Conservation (phyloP, 768 basidiomycete species). For the Naganishia vaughanmartiniae region DNA sequence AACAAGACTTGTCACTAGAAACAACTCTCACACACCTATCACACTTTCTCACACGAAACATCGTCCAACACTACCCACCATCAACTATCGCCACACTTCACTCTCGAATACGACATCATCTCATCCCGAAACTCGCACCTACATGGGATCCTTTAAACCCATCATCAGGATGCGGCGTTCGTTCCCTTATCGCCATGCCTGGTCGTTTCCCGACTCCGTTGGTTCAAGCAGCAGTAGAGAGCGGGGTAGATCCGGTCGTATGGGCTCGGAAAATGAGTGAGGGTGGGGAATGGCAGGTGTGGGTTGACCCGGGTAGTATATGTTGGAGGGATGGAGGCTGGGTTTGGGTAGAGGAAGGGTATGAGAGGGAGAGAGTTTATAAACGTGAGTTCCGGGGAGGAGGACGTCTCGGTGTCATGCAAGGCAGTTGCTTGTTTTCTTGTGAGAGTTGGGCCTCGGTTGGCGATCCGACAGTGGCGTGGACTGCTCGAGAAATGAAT, state of each 20-base stretch:
- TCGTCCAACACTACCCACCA: conserved; percentile 39
- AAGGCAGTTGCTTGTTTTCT: too few species aligned
- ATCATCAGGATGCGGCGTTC: conserved; percentile 42
- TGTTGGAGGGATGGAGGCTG: conserved; percentile 50
- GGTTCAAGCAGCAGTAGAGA: conserved; percentile 36
- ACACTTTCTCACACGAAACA: conserved; percentile 40
- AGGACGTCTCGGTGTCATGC: not conserved
- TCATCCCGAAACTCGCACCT: conserved; percentile 33
- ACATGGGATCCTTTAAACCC: conserved; percentile 47
- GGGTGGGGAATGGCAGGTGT: conserved; percentile 50
- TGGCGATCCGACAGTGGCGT: too few species aligned
- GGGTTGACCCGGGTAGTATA: conserved; percentile 52
- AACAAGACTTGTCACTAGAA: conserved; percentile 31
- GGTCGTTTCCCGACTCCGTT: conserved; percentile 40
- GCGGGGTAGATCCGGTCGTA: conserved; percentile 35
- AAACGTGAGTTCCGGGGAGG: conserved; percentile 39
- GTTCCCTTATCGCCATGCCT: conserved; percentile 45
- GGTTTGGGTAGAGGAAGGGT: conserved; percentile 50
- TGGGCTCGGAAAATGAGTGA: conserved; percentile 43
- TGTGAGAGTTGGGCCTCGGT: too few species aligned
- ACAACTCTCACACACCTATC: conserved; percentile 41
- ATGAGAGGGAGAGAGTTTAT: conserved; percentile 40
- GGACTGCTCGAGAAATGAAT: too few species aligned
- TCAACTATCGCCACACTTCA: conserved; percentile 35
- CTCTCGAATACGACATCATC: conserved; percentile 30